Base-by-base conservation (phyloP, 2,329 filamentous ascomycete genomes). In the Aspergillus viridinutans region DNA sequence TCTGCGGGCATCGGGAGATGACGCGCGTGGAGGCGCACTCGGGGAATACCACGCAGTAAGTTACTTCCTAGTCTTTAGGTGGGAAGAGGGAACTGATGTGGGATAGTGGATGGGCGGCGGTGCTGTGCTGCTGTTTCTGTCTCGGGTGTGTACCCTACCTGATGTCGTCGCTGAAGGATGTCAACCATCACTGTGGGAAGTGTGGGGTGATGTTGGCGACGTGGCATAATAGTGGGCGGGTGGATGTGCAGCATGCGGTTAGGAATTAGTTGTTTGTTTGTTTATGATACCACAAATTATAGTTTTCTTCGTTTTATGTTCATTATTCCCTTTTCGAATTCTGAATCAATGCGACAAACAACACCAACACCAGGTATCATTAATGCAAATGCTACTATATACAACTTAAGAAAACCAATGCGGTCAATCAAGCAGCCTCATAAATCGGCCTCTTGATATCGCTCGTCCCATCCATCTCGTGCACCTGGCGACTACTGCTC, bases 101-200 rank as follows among this genome's bases (percentile, higher is more conserved):
- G 3, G 2, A 9, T 25, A 81, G 79, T 69, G 75, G 69, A 0
- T 81, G 78, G 79, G 79, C 75, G 9, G 67, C 72, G 4, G 62
- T 75, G 25, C 63, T 80, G 50, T 81, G 79, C 69, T 72, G 69
- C 56, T 67, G 74, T 53, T 65, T 66, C 58, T 78, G 76, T 58
- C 62, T 81, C 4, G 77, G 79, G 12, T 82, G 78, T 61, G 74
- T 81, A 49, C 79, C 80, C 0, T 82, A 81, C 59, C 42, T 80
- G 29, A 74, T 81, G 64, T 73, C 72, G 26, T 74, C 71, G 47
- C 68, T 78, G 53, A 82, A 82, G 66, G 77, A 81, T 54, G 76
- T 79, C 3, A 66, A 77, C 59, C 80, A 82, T 62, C 74, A 74
- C 58, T 82, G 80, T 55, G 77, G 77, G 1, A 70, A 73, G 32